A percentile compares a stretch with the other conserved stretches of the same genome.
These are phyloP conservation scores for Phytomonas francai DNA, from an alignment of 208 protist species.

Conservation along the genomic window DNA sequence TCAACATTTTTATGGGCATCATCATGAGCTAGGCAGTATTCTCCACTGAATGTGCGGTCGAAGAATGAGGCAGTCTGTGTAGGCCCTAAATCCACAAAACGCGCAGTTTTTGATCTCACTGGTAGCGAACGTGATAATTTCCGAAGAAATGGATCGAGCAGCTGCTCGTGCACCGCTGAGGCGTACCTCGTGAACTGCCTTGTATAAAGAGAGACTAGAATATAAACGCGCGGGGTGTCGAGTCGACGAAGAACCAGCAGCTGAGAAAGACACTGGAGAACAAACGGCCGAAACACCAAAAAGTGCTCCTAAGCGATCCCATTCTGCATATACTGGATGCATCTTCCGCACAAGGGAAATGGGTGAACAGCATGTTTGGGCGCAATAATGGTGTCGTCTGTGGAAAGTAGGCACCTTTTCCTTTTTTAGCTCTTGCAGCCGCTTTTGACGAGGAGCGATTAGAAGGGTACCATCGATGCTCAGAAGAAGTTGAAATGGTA, in stretches of 20 bases:
- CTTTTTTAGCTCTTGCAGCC: not conserved
- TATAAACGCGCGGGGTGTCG: constrained; percentile 17
- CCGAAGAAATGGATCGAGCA: constrained; percentile 15
- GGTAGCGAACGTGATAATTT: not conserved
- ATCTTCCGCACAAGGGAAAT: constrained; percentile 1
- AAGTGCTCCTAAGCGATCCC: not conserved
- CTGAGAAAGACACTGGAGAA: constrained; percentile 22
- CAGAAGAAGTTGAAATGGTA: constrained; percentile 33
- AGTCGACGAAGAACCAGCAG: constrained; percentile 17
- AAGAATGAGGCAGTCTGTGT: not conserved
- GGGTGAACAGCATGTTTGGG: constrained; percentile 3
- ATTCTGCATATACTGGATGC: constrained; percentile 12
- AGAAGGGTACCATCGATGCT: constrained; percentile 58
- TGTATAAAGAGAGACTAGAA: constrained; percentile 36
- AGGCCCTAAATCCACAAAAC: not conserved
- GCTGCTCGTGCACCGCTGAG: constrained; percentile 18
- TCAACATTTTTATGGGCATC: not conserved
- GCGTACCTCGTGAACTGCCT: constrained; percentile 29
- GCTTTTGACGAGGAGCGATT: not conserved
- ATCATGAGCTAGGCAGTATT: not conserved
- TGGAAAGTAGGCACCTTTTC: not conserved
- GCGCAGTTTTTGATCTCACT: not conserved
- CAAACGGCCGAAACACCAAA: constrained; percentile 23
- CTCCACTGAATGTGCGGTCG: not conserved
- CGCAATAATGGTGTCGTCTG: not conserved